Evolutionary conservation across 306 rosid species (phyloP), one percentile per base, ranked within the genome.

Genomic region (Sicyos baderoa): DNA sequence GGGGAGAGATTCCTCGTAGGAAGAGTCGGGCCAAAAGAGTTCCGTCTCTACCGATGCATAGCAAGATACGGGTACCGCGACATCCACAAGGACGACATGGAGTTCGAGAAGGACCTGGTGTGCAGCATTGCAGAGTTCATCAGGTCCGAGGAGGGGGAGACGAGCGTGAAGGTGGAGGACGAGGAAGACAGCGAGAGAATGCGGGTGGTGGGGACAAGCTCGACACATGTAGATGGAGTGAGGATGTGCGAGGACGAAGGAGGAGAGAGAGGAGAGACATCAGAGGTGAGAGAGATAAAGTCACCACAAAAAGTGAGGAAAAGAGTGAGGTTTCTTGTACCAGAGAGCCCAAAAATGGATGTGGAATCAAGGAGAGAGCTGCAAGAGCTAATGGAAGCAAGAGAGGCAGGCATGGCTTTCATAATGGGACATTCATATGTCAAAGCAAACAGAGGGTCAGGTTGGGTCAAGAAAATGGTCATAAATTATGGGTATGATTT

Each of bases 321-420:
- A 73, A 77, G 96, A 71, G 96, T 88, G 79, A 82, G 97, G 76
- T 94, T 94, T 47, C 73, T 85, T 0, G 76, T 94, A 72, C 96
- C 97, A 2, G 94, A 81, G 32, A 82, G 83, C 73, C 97, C 97
- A 9, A 62, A 40, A 74, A 90, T 94, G 27, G 76, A 86, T 17
- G 59, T 68, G 56, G 89, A 76, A n/a, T 74, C 88, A 59, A 80
- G 82, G 49, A 84, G 72, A 50, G 99, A 94, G 82, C 68, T 94
- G 78, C 79, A 40, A 70, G 99, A 94, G 74, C 84, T 94, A 52
- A 90, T 81, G 97, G 96, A 90, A 72, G 97, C 99, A 40, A 88
- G 89, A 74, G 99, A 94, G 67, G 96, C 96, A 56, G 97, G 99
- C 49, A 79, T 88, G 91, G 96, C 97, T 75, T 94, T 90, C 70